Conservation (phyloP, 306 rosid species). For the Chamaecrista fasciculata region DNA sequence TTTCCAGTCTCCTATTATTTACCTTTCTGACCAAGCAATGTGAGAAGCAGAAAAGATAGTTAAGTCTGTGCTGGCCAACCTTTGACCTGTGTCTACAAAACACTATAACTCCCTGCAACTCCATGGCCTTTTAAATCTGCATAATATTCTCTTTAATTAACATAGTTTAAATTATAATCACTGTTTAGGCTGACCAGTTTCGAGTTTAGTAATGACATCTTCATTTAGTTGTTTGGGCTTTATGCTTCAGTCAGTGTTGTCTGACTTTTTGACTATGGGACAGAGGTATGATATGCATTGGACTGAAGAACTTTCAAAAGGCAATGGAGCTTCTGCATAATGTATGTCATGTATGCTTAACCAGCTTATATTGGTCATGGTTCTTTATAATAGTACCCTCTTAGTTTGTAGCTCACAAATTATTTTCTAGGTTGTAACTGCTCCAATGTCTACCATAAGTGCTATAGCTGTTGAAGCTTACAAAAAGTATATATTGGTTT, state of each 20-base stretch:
- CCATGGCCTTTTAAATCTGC: background rate
- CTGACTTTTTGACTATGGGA: constrained; percentile 38
- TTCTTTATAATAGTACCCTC: constrained; percentile 22
- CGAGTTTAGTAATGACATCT: background rate
- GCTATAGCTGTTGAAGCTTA: constrained; percentile 95
- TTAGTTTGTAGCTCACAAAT: constrained; percentile 24
- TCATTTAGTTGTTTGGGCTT: constrained; percentile 7
- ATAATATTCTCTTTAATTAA: background rate
- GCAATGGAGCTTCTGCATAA: constrained; percentile 95
- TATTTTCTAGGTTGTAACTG: constrained; percentile 80
- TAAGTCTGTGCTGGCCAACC: background rate
- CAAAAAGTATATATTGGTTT: constrained; percentile 80
- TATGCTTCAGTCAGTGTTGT: background rate
- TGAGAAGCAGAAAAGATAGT: background rate
- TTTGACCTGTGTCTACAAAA: background rate
- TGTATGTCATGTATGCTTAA: constrained; percentile 40
- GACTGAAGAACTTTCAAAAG: constrained; percentile 73
- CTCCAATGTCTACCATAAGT: constrained; percentile 73
- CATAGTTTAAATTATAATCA: background rate
- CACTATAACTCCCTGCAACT: background rate
- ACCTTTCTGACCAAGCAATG: constrained; percentile 4
- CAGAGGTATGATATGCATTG: constrained; percentile 96
- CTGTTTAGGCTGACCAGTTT: background rate
- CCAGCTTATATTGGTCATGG: constrained; percentile 22
- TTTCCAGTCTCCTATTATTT: background rate